These are phyloP conservation scores for Solanum dulcamara DNA, from an alignment of 257 asterid genomes.

Conservation along the genomic window DNA sequence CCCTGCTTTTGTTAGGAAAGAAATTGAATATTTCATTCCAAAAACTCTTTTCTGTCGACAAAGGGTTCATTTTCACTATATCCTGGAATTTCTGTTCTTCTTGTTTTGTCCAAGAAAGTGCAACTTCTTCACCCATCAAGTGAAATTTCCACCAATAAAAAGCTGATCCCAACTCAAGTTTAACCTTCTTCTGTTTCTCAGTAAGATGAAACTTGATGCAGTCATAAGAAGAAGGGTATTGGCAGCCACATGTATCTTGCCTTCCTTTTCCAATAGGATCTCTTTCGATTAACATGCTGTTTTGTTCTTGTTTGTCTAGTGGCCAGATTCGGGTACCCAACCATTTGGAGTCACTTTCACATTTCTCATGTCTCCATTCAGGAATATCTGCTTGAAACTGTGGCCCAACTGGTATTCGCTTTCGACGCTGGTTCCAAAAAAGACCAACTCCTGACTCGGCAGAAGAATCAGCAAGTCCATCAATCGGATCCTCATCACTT, in stretches of 20 bases:
- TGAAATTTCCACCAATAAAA: conserved; percentile 40
- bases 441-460: conserved; percentile 14
- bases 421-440: conserved; percentile 6
- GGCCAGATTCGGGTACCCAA: conserved; percentile 58
- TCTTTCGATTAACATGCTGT: conserved; percentile 38
- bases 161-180: conserved; percentile 47
- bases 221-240: conserved; percentile 27
- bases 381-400: conserved; percentile 11
- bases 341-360: conserved; percentile 34
- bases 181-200: conserved; percentile 33
- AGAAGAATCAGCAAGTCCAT: conserved; percentile 12
- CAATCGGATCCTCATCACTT: conserved; percentile 14
- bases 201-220: conserved; percentile 45
- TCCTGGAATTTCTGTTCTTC: conserved; percentile 34
- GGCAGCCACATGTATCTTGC: conserved; percentile 51
- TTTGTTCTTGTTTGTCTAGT: conserved; percentile 23
- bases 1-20: conserved; percentile 34
- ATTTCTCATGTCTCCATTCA: conserved; percentile 1
- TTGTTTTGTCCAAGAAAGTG: conserved; percentile 35
- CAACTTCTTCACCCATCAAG: conserved; percentile 47
- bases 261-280: conserved; percentile 64
- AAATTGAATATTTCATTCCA: conserved; percentile 46
- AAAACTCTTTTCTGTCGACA: conserved; percentile 24
- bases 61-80: conserved; percentile 26
- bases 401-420: conserved; percentile 3